These are phyloP conservation scores for Suillus lakei DNA, from an alignment of 768 basidiomycete species.

Conservation along the genomic window DNA sequence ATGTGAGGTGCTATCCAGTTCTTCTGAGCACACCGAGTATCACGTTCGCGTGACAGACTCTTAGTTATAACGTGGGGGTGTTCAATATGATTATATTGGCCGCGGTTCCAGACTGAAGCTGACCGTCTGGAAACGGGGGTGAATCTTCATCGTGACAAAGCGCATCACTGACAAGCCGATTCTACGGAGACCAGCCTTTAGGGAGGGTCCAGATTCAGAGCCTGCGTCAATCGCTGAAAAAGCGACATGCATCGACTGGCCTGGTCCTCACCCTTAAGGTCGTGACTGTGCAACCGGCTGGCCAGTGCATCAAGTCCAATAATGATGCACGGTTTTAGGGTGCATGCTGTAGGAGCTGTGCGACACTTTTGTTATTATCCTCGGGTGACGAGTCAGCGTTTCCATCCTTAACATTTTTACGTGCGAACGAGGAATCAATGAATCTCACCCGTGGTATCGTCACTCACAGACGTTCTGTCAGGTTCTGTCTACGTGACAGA, in stretches of 20 bases:
- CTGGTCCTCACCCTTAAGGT: constrained; percentile 1
- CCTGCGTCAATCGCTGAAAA: background rate
- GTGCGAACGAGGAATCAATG: background rate
- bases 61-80: background rate
- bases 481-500: background rate
- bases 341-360: background rate
- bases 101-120: background rate
- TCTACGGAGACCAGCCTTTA: background rate
- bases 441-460: background rate
- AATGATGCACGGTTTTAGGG: background rate
- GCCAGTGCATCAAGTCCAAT: background rate
- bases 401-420: background rate
- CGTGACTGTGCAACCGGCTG: background rate
- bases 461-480: constrained; percentile 4
- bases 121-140: background rate
- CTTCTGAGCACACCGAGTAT: too few species aligned
- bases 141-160: background rate
- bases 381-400: background rate
- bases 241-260: background rate
- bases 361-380: background rate
- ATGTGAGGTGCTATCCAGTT: background rate
- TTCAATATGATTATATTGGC: background rate
- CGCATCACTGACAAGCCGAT: too few species aligned
- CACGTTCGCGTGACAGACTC: background rate
- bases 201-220: background rate